Conservation (phyloP, 805 yeast species). For the Ogataea saltuana region DNA sequence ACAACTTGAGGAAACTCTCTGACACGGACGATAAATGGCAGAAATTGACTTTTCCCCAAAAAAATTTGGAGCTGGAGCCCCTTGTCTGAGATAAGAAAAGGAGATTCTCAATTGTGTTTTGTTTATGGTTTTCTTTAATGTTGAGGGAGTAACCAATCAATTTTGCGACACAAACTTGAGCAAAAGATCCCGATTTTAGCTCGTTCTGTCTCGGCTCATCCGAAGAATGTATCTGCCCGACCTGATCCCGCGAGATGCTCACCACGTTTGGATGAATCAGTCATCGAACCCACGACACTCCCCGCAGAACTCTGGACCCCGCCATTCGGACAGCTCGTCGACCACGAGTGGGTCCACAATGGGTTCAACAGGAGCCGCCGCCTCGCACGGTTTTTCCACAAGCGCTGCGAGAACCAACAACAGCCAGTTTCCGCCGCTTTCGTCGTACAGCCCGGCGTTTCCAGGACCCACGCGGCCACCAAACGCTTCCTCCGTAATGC, state of each 20-base stretch:
- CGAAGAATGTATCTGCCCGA: conserved; percentile 48
- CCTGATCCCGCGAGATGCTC: conserved; percentile 46
- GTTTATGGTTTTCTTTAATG: too few species aligned
- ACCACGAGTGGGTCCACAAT: conserved; percentile 2
- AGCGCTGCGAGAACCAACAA: conserved; percentile 10
- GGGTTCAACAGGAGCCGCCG: background rate
- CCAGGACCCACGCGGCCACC: conserved; percentile 34
- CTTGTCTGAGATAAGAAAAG: background rate
- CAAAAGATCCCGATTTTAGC: too few species aligned
- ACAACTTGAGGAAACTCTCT: background rate
- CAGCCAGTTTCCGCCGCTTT: conserved; percentile 51
- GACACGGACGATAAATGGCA: too few species aligned
- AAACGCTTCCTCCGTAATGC: conserved; percentile 28
- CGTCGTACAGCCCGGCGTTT: conserved; percentile 53
- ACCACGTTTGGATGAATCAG: conserved; percentile 43
- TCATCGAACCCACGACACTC: conserved; percentile 10
- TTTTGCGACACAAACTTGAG: too few species aligned
- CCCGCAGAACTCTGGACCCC: conserved; percentile 13
- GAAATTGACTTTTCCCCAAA: too few species aligned
- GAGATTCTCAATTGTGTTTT: too few species aligned
- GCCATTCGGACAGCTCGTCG: conserved; percentile 3
- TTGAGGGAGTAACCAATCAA: too few species aligned
- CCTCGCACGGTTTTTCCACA: background rate
- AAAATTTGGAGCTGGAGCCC: background rate
- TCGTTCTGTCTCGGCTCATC: background rate